phyloP scores from a whole-genome alignment of 148 eudicot genomes.

The Linanthus parryae region DNA sequence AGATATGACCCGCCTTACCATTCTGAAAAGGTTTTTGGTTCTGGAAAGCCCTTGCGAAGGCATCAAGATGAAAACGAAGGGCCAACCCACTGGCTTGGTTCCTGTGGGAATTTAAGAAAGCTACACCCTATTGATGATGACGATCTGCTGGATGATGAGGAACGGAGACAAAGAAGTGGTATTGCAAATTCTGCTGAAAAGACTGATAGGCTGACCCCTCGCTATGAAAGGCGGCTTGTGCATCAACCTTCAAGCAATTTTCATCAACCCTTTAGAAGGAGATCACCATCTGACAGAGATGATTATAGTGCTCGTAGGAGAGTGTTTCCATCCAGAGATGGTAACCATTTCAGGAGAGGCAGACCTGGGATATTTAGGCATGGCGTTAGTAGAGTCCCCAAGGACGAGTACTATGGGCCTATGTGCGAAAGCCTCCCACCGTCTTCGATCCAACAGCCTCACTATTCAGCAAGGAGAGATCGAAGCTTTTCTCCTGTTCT shows the following conservation, averaged over 20 bases:
- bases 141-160: conserved; percentile 16
- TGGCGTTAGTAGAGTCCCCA: conserved; percentile 33
- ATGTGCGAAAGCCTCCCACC: conserved; percentile 17
- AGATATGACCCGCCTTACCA: conserved; percentile 23
- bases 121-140: conserved; percentile 17
- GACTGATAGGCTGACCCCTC: conserved; percentile 24
- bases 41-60: conserved; percentile 21
- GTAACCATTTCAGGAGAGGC: conserved; percentile 20
- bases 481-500: conserved; percentile 40
- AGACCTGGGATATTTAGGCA: conserved; percentile 24
- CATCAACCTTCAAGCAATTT: conserved; percentile 26
- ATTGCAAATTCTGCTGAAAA: conserved; percentile 22
- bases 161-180: conserved; percentile 20
- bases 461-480: conserved; percentile 32
- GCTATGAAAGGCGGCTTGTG: conserved; percentile 22
- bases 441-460: conserved; percentile 21
- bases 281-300: conserved; percentile 36
- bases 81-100: conserved; percentile 17
- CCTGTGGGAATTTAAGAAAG: conserved; percentile 14
- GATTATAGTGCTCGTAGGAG: conserved; percentile 28
- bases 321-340: conserved; percentile 21
- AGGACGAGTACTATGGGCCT: conserved; percentile 40
- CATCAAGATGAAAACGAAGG: conserved; percentile 19
- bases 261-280: conserved; percentile 27
- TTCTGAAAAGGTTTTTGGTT: conserved; percentile 26